Conservation (phyloP, 257 asterid species). For the Nicotiana sylvestris region DNA sequence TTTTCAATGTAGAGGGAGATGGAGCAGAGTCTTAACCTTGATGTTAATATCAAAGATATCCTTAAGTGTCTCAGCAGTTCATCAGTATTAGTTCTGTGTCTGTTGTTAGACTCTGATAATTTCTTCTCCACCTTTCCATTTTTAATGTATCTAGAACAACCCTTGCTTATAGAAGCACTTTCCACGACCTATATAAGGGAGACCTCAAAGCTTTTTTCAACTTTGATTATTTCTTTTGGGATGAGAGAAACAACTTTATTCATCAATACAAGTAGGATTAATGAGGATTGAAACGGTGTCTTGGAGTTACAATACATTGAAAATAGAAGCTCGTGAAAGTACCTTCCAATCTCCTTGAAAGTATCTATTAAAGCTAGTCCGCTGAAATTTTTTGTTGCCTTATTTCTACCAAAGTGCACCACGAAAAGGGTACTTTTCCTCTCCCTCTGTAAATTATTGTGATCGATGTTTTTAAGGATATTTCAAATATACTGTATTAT, state of each 20-base stretch:
- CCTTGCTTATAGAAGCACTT: background rate
- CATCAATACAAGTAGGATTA: background rate
- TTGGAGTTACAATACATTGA: background rate
- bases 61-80: constrained; percentile 15
- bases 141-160: background rate
- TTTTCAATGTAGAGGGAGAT: constrained; percentile 69
- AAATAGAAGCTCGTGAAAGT: background rate
- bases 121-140: background rate
- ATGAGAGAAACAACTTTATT: background rate
- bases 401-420: background rate
- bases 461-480: background rate
- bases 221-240: background rate
- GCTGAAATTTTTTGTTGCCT: background rate
- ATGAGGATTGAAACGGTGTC: background rate
- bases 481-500: background rate
- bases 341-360: background rate
- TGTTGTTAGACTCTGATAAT: background rate
- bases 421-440: background rate
- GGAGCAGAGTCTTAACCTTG: constrained; percentile 86
- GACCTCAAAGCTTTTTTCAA: background rate
- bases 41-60: constrained; percentile 82
- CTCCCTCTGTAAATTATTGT: background rate
- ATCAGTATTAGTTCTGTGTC: background rate
- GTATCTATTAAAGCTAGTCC: background rate
- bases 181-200: background rate